Evolutionary conservation across 2,329 filamentous ascomycete genomes (phyloP), one percentile per base, ranked within the genome.

Genomic region (Xylariaceae sp.): DNA sequence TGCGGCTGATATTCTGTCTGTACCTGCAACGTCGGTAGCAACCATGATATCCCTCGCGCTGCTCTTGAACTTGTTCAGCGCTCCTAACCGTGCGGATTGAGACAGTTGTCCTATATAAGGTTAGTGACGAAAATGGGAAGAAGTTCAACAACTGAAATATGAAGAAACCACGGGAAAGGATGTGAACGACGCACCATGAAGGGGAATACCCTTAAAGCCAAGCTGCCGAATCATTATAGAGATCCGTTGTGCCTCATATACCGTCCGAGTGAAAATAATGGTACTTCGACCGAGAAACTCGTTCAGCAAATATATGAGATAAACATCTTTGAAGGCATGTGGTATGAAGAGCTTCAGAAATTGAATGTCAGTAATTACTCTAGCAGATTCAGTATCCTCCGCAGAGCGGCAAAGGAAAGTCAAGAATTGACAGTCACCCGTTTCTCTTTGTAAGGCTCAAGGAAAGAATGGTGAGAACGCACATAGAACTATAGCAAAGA

Each of bases 221-320:
- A 99, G 82, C 0, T 86, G 80, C 46, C 92, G 85, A 2, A 96
- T 80, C 15, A 99, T 73, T 65, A 95, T 88, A 21, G 92, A 85
- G 30, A 96, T 72, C 8, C 94, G 83, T 70, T 96, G 90, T 0
- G 91, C 88, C 69, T 97, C 92, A 71, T 89, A 88, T 42, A 97
- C 89, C 0, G 94, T 99, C 41, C 94, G 80, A 0, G 89, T 91
- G 74, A 99, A 99, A 61, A 97, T 81, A 66, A 99, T 95, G 56
- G 83, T 85, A 0, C 86, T 87, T 67, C 95, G 84, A n/a, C 92
- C 94, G 13, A 84, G 82, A 64, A 89, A 88, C 63, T 96, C 90
- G 69, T 94, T 94, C 59, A 94, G 75, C 0, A 97, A 78, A 68
- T 89, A 88, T 55, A 96, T 84, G 13, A 97, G 81, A 67, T 95